Base-by-base conservation (phyloP, 768 basidiomycete species). In the Melanogaster broomeanus region DNA sequence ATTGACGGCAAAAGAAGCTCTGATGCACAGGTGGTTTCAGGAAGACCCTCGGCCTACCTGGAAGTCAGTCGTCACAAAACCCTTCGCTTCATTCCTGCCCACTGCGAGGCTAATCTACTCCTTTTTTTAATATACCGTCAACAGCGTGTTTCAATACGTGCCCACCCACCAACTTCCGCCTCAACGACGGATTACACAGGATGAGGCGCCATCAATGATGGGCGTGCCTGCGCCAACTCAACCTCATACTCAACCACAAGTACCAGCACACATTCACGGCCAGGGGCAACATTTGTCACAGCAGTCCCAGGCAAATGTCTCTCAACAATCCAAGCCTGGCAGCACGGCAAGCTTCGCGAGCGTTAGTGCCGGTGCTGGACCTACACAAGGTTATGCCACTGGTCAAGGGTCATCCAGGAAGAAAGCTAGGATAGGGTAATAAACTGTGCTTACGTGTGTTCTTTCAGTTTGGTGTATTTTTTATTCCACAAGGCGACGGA, bases 161-260 rank as follows among this genome's bases (percentile, higher is more conserved):
- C 75, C 77, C 0, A 62, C 80, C 1, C 77, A 81, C 45, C 87
- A 91, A 56, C 77, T 85, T 12, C 95, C 94, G 30, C 95, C 95
- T 0, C 85, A 85, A 35, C 77, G 94, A 27, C 83, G 93, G 37
- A 95, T 98, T 45, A 90, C 93, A 2, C 88, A 93, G 62, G 96
- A 98, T 64, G 94, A 98, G 34, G 90, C 88, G 6, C 88, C 90
- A 0, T 89, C 87, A 0, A 90, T 91, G 89, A 82, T 91, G 72
- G 85, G 85, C 22, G 66, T 82, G 18, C 81, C 82, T 18, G 72
- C 68, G 3, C 78, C 76, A 45, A 77, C 77, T 16, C 70, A 69
- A 52, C 62, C 69, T 27, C 75, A 74, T 28, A 74, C 72, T 6
- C 77, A 71, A 43, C 70, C 73, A 1, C 75, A 71, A 49, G 67